Evolutionary conservation across 306 rosid species (phyloP), one percentile per base, ranked within the genome.

Genomic region (Ceratonia siliqua): DNA sequence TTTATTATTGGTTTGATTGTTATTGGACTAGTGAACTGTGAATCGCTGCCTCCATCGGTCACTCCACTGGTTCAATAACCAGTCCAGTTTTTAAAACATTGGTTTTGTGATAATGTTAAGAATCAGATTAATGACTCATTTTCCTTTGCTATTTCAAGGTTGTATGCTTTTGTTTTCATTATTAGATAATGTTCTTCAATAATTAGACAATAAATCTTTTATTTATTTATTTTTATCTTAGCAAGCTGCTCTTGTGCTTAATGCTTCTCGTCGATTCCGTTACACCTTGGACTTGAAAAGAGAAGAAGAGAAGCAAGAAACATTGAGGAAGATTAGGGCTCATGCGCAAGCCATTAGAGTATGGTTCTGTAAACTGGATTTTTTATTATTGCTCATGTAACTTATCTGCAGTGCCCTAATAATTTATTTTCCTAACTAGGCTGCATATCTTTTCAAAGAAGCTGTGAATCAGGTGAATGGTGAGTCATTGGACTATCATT

Each of bases 241-340:
- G 99, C 97, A 92, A 95, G 99, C 99, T 2, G 98, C 99, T 0
- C 97, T 95, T 59, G 99, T 95, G 81, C 89, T 95, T 48, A 95
- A 95, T 81, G 99, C 99, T 82, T 95, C 98, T 76, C 99, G 99
- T 65, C 93, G 99, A 80, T 95, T 95, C 81, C 99, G 98, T 20
- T 95, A 95, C 85, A 95, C 99, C 27, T 79, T 95, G 86, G 99
- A 92, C 90, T 81, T 95, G 94, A 92, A 90, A 73, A 95, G 82
- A 87, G 96, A 95, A 70, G 98, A 86, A 70, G 99, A 95, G 74
- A 92, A 79, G 79, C 85, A 52, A 77, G 84, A 86, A 73, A 83
- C 70, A 45, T 56, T 92, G 45, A 80, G 90, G 81, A 92, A 90
- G 88, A 81, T 92, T 49, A 87, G 96, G 83, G 96, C 87, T 2